These are phyloP conservation scores for Juglanconis juglandina DNA, from an alignment of 2,329 filamentous ascomycete genomes.

Conservation along the genomic window DNA sequence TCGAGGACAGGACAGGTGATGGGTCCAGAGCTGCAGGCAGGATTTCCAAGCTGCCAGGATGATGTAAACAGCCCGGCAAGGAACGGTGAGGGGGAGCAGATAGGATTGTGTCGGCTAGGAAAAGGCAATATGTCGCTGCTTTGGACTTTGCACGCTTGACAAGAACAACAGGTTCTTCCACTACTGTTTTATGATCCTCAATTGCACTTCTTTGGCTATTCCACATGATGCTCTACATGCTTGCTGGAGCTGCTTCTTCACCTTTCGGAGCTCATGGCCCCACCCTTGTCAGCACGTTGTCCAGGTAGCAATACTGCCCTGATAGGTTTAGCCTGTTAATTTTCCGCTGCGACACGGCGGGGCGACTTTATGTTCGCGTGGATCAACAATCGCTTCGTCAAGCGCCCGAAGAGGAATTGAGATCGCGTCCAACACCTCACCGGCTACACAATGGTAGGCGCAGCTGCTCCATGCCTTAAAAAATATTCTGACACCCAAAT, in stretches of 20 bases:
- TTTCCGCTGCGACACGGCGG: neutral
- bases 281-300: slow-evolving; percentile 14
- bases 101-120: neutral
- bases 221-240: neutral
- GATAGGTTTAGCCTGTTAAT: slow-evolving; percentile 13
- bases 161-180: too few species aligned
- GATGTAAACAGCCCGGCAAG: neutral
- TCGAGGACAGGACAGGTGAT: slow-evolving; percentile 6
- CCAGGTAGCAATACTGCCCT: slow-evolving; percentile 10
- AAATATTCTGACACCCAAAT: neutral
- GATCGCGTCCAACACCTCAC: neutral
- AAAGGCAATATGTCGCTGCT: too few species aligned
- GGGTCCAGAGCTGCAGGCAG: slow-evolving; percentile 2
- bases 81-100: neutral
- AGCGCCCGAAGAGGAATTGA: neutral
- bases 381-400: neutral
- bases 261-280: neutral
- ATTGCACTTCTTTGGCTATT: too few species aligned
- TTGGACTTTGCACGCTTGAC: too few species aligned
- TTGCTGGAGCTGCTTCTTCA: neutral
- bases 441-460: slow-evolving; percentile 21
- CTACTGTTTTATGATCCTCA: too few species aligned
- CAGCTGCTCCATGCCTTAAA: neutral
- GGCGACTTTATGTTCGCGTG: neutral
- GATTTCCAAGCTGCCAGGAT: slow-evolving; percentile 3